phyloP scores from a whole-genome alignment of 164 flowering plant species.

The Vitis riparia region DNA sequence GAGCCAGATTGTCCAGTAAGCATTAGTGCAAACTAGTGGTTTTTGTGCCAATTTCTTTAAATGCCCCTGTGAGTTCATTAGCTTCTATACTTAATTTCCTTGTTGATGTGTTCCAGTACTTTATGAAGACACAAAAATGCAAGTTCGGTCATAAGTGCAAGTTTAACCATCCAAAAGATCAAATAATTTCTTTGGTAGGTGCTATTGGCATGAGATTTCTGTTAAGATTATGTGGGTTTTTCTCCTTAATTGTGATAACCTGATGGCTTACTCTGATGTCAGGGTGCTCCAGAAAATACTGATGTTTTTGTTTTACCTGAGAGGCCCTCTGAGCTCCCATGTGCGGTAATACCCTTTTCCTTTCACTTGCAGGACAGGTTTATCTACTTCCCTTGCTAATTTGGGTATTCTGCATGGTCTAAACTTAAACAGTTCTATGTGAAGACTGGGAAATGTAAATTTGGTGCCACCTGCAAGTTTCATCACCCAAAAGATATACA shows the following conservation, averaged over 20 bases:
- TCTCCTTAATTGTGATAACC: not conserved
- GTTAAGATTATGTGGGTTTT: not conserved
- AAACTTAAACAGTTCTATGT: conserved; percentile 62
- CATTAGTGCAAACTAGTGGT: conserved; percentile 3
- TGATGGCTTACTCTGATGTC: conserved; percentile 14
- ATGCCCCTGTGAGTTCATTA: not conserved
- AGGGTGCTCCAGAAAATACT: conserved; percentile 43
- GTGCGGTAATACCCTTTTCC: conserved; percentile 61
- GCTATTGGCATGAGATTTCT: conserved; percentile 1
- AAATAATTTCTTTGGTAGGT: conserved; percentile 39
- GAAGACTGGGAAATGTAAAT: conserved; percentile 94
- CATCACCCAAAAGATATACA: conserved; percentile 87
- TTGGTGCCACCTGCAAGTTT: conserved; percentile 81
- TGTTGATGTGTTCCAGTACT: conserved; percentile 56
- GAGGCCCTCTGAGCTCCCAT: conserved; percentile 83
- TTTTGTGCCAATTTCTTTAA: not conserved
- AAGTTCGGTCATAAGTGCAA: conserved; percentile 87
- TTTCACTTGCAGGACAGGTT: not conserved
- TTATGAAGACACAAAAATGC: conserved; percentile 91
- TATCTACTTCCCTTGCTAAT: conserved; percentile 5
- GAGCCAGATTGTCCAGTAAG: conserved; percentile 96
- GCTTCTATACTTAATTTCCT: not conserved
- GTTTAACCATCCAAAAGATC: conserved; percentile 91
- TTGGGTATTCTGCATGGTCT: conserved; percentile 1
- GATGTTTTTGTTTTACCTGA: conserved; percentile 64